phyloP scores from a whole-genome alignment of 768 basidiomycete species.

The Boletus barrowsii region DNA sequence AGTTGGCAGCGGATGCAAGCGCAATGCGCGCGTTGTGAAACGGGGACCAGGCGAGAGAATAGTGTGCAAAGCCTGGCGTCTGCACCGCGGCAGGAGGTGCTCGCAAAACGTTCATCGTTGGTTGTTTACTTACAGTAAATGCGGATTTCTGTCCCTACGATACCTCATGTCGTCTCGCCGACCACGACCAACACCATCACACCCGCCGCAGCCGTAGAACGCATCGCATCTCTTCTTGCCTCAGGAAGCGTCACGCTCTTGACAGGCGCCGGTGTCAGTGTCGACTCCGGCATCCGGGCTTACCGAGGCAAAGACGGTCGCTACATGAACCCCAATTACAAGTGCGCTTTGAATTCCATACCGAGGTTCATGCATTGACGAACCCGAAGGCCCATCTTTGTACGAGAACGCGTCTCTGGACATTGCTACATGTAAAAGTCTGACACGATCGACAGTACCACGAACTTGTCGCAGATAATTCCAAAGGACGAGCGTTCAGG shows the following conservation, averaged over 20 bases:
- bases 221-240: slow-evolving; percentile 62
- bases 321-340: slow-evolving; percentile 89
- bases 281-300: slow-evolving; percentile 94
- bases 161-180: slow-evolving; percentile 50
- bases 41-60: slow-evolving; percentile 79
- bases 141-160: slow-evolving; percentile 76
- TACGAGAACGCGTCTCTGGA: slow-evolving; percentile 16
- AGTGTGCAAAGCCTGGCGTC: slow-evolving; percentile 84
- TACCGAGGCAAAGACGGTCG: slow-evolving; percentile 84
- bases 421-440: background rate
- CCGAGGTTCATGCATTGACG: background rate
- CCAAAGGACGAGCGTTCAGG: slow-evolving; percentile 71
- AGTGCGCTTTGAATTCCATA: slow-evolving; percentile 40
- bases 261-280: slow-evolving; percentile 92
- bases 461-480: slow-evolving; percentile 71
- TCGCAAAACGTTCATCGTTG: slow-evolving; percentile 33
- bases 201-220: slow-evolving; percentile 52
- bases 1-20: slow-evolving; percentile 85
- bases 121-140: slow-evolving; percentile 39
- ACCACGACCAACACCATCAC: slow-evolving; percentile 38
- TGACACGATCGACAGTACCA: slow-evolving; percentile 54
- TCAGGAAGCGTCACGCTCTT: slow-evolving; percentile 71
- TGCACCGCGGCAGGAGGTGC: slow-evolving; percentile 51
- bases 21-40: slow-evolving; percentile 75
- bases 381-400: slow-evolving; percentile 53